Base-by-base conservation (phyloP, 2,329 filamentous ascomycete species). In the Fusarium irregulare region DNA sequence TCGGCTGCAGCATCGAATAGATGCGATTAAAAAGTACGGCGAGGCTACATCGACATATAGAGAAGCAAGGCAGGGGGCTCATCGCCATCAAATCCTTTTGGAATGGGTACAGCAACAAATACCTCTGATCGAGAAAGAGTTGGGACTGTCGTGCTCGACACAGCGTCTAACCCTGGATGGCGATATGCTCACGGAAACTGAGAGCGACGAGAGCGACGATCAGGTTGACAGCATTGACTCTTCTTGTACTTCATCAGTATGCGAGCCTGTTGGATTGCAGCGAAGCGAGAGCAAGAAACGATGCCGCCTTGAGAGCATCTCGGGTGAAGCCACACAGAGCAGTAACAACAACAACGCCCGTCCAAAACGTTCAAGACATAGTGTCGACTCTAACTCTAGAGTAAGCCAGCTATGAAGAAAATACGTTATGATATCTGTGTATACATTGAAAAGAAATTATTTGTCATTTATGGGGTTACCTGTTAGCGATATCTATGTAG, bases 91-190 rank as follows among this genome's bases (percentile, higher is more conserved):
- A 20, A 41, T 70, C 4, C 61, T 76, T 20, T 49, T 76, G 27
- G 30, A 40, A 18, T 76, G 74, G 74, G 49, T 60, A 8, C 37
- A 55, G 16, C 49, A 73, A 28, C 72, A 75, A 32, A 37, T 70
- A 23, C 55, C 66, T 6, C 16, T 70, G 27, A 66, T 76, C 7
- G 61, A 71, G 49, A 21, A 55, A 14, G 65, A 76, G 40, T 47
- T 68, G 4, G 63, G 57, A 18, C 7, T 69, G 32, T 44, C 57
- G 16, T 40, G 25, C 16, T 67, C 47, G 25, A 55, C 48, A 9
- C 40, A 47, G 47, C 25, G 46, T 44, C 25, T 41, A 11, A 10
- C 6, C 18, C 12, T 55, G 9, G 32, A 41, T 12, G 49, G 23
- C 16, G 46, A 65, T 9, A 16, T 54, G 20, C 32, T 23, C 11